Percentiles rank a stretch among this genome's conserved stretches.
Conservation (phyloP, 352 stramenopile genomes). For the Pythium apleroticum region DNA sequence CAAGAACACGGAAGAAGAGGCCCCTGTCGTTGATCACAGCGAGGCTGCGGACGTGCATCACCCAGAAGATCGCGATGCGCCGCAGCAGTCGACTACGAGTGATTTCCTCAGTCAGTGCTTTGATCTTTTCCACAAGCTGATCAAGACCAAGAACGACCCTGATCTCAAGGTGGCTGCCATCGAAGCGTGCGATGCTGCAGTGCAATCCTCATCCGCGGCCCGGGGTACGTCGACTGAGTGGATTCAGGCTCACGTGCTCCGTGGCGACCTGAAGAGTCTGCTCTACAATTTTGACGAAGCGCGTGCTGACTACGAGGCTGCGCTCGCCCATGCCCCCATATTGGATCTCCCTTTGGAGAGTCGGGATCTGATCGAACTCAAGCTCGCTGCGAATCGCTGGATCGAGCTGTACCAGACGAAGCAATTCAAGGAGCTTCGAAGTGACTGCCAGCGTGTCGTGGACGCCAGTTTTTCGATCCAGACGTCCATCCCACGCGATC, state of each 20-base stretch:
- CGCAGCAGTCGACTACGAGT: not conserved
- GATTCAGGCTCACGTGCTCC: slow-evolving; percentile 46
- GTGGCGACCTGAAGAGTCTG: slow-evolving; percentile 55
- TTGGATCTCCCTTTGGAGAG: slow-evolving; percentile 1
- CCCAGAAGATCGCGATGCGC: not conserved
- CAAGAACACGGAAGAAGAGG: too few relatives aligned
- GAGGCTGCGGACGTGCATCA: not conserved
- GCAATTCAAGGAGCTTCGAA: slow-evolving; percentile 41
- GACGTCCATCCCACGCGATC: not conserved
- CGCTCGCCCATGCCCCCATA: not conserved
- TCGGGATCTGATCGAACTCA: slow-evolving; percentile 31
- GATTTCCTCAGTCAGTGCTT: slow-evolving; percentile 24
- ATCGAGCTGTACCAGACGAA: slow-evolving; percentile 48
- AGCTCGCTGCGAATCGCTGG: slow-evolving; percentile 52
- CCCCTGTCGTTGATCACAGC: too few relatives aligned
- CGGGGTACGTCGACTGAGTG: slow-evolving; percentile 22
- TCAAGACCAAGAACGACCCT: slow-evolving; percentile 43
- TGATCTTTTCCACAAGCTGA: slow-evolving; percentile 37
- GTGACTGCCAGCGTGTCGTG: slow-evolving; percentile 24
- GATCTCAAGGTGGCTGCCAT: slow-evolving; percentile 37
- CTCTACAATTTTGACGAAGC: slow-evolving; percentile 40
- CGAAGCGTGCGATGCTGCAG: slow-evolving; percentile 46
- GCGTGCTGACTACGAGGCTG: slow-evolving; percentile 42
- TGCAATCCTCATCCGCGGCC: slow-evolving; percentile 31
- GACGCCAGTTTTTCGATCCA: not conserved